Evolutionary conservation across 495 filamentous ascomycete genomes (phyloP).

Genomic region (Talaromyces liani): DNA sequence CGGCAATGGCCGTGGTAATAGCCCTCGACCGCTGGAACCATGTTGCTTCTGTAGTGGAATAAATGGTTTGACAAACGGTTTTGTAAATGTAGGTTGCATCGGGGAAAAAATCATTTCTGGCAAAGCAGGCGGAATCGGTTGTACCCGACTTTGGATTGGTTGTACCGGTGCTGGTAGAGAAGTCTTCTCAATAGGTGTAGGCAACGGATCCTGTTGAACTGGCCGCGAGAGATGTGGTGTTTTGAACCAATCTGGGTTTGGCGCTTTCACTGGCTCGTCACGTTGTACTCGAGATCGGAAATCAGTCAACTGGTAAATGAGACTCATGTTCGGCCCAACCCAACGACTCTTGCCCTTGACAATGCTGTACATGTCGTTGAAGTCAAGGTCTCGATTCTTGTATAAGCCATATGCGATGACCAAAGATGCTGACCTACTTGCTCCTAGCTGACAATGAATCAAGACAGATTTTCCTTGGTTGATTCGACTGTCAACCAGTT

Average conservation of each 20-base stretch:
- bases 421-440: conserved; percentile 91
- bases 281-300: conserved; percentile 47
- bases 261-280: conserved; percentile 34
- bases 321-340: conserved; percentile 97
- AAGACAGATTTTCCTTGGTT: conserved; percentile 78
- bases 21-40: conserved; percentile 25
- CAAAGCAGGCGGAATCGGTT: neutral
- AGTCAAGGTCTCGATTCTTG: conserved; percentile 76
- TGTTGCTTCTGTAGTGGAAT: neutral
- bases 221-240: conserved; percentile 26
- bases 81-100: conserved; percentile 13
- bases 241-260: conserved; percentile 29
- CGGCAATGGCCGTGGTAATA: conserved; percentile 35
- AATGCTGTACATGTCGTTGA: conserved; percentile 87
- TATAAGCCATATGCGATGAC: conserved; percentile 96
- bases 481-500: conserved; percentile 74
- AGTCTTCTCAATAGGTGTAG: neutral
- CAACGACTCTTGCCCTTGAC: conserved; percentile 87
- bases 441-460: conserved; percentile 92
- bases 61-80: neutral
- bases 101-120: conserved; percentile 4
- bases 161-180: neutral
- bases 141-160: neutral
- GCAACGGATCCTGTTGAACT: conserved; percentile 2
- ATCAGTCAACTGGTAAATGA: conserved; percentile 95